A percentile compares a stretch with the other conserved stretches of the same genome.
Evolutionary conservation across 2,329 filamentous ascomycete species (phyloP).

Genomic region (Cadophora luteo-olivacea): DNA sequence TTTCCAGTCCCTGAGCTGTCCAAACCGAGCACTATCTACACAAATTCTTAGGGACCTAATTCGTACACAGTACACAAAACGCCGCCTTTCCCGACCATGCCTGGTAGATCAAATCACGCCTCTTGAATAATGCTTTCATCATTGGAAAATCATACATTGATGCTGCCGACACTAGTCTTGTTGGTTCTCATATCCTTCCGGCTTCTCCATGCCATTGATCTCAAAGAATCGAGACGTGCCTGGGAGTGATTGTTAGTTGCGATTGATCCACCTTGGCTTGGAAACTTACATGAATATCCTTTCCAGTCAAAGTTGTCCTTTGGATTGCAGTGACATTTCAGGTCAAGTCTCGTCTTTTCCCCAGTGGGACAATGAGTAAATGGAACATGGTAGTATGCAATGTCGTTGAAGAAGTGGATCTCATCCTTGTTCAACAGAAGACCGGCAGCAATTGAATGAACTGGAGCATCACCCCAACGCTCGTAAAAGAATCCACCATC

Average conservation of each 20-base stretch:
- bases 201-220: slow-evolving; percentile 80
- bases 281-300: slow-evolving; percentile 86
- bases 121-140: slow-evolving; percentile 25
- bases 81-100: slow-evolving; percentile 33
- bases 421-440: slow-evolving; percentile 90
- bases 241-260: slow-evolving; percentile 47
- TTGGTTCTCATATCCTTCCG: slow-evolving; percentile 82
- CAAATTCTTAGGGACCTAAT: slow-evolving; percentile 9
- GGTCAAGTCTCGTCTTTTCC: slow-evolving; percentile 81
- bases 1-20: slow-evolving; percentile 15
- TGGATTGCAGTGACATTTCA: slow-evolving; percentile 94
- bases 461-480: slow-evolving; percentile 95
- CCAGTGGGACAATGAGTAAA: slow-evolving; percentile 97
- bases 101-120: slow-evolving; percentile 28
- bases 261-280: neutral
- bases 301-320: slow-evolving; percentile 99
- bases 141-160: slow-evolving; percentile 21
- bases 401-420: slow-evolving; percentile 99
- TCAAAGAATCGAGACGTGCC: slow-evolving; percentile 89
- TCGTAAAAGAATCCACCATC: slow-evolving; percentile 99
- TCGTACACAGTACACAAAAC: slow-evolving; percentile 24
- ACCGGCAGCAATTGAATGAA: slow-evolving; percentile 94
- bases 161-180: slow-evolving; percentile 51
- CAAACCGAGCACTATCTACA: slow-evolving; percentile 22
- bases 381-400: slow-evolving; percentile 96